A percentile compares a stretch with the other conserved stretches of the same genome.
phyloP scores from a whole-genome alignment of 768 basidiomycete species.

The Tricholoma furcatifolium region DNA sequence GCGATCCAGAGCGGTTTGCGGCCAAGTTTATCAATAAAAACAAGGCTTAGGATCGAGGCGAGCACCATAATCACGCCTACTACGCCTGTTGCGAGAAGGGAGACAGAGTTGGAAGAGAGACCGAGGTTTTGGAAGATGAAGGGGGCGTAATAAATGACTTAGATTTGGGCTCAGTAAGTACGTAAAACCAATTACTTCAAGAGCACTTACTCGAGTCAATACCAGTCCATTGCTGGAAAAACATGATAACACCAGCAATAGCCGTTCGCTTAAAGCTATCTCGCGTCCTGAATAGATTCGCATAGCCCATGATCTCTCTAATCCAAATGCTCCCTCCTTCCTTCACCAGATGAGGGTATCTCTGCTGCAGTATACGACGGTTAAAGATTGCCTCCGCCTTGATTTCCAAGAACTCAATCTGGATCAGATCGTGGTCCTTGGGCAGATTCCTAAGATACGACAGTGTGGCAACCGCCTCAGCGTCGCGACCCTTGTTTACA shows the following conservation, averaged over 20 bases:
- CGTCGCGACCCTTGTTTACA: constrained; percentile 33
- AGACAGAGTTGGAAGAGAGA: constrained; percentile 37
- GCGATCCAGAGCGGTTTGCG: constrained; percentile 37
- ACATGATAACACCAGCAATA: constrained; percentile 17
- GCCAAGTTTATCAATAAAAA: constrained; percentile 36
- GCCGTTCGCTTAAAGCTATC: constrained; percentile 16
- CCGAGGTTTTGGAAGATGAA: constrained; percentile 40
- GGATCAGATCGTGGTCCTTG: constrained; percentile 27
- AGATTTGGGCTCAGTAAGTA: not conserved
- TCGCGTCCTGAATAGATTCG: constrained; percentile 15
- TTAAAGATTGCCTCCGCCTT: constrained; percentile 17
- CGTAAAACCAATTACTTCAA: constrained; percentile 10
- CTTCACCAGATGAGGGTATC: constrained; percentile 15
- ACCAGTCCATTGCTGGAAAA: constrained; percentile 22
- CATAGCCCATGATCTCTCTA: constrained; percentile 15
- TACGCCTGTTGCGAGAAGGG: constrained; percentile 40
- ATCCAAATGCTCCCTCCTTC: constrained; percentile 15
- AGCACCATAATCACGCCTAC: constrained; percentile 31
- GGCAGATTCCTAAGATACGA: constrained; percentile 33
- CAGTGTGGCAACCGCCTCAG: constrained; percentile 33
- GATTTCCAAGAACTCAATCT: constrained; percentile 39
- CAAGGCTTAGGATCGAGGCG: constrained; percentile 33
- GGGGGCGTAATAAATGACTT: constrained; percentile 20
- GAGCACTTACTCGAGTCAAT: constrained; percentile 21
- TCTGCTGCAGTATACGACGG: constrained; percentile 20